A percentile compares a stretch with the other conserved stretches of the same genome.
phyloP scores from a whole-genome alignment of 2,329 filamentous ascomycete species.

The Xylaria sp. region DNA sequence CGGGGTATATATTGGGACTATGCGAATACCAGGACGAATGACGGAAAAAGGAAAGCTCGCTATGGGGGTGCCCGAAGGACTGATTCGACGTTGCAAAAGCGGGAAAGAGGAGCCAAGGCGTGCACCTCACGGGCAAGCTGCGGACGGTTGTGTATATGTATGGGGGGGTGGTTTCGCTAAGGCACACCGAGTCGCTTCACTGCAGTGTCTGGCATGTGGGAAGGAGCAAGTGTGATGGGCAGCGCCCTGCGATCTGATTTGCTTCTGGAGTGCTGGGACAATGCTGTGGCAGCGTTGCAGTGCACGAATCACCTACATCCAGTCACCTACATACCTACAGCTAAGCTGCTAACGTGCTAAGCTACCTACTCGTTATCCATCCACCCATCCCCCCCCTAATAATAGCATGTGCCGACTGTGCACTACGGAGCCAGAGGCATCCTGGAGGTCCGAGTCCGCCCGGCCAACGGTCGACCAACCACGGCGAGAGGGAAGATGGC shows the following conservation, averaged over 20 bases:
- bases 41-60: slow-evolving; percentile 43
- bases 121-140: slow-evolving; percentile 43
- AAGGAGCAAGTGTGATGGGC: slow-evolving; percentile 45
- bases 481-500: slow-evolving; percentile 41
- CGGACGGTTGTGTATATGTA: slow-evolving; percentile 33
- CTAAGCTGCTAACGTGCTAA: too few relatives aligned
- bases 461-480: slow-evolving; percentile 41
- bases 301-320: slow-evolving; percentile 40
- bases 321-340: too few relatives aligned
- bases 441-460: slow-evolving; percentile 34
- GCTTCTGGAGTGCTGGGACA: slow-evolving; percentile 43
- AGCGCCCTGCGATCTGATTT: slow-evolving; percentile 47
- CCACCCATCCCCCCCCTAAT: too few relatives aligned
- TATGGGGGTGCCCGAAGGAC: slow-evolving; percentile 44
- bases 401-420: slow-evolving; percentile 45
- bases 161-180: slow-evolving; percentile 5
- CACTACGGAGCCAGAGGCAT: slow-evolving; percentile 31
- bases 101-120: slow-evolving; percentile 43
- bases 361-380: too few relatives aligned
- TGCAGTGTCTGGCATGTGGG: slow-evolving; percentile 41
- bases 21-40: slow-evolving; percentile 37
- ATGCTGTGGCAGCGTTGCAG: slow-evolving; percentile 41
- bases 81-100: slow-evolving; percentile 48
- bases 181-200: slow-evolving; percentile 24
- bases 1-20: slow-evolving; percentile 44